Conservation (phyloP, 2,329 filamentous ascomycete genomes). For the Apiospora arundinis region DNA sequence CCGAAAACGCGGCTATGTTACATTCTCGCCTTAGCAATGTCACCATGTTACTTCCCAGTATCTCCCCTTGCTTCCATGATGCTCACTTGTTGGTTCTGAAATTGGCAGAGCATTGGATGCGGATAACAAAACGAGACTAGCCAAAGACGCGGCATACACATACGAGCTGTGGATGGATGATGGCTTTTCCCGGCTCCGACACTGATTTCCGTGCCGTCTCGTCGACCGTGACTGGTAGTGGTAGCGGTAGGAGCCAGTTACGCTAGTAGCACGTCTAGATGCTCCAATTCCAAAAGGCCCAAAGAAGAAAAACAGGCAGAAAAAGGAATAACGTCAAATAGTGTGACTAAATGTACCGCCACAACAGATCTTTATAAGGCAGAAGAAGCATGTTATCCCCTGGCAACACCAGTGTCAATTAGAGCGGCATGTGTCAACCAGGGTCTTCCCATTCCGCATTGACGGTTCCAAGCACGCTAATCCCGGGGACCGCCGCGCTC, state of each 20-base stretch:
- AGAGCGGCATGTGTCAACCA: background rate
- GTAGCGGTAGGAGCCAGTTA: background rate
- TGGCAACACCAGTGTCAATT: background rate
- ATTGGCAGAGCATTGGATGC: background rate
- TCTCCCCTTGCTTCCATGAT: background rate
- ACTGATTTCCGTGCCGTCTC: background rate
- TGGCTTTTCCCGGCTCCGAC: background rate
- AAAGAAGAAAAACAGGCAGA: background rate
- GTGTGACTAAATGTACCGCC: background rate
- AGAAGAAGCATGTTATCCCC: background rate
- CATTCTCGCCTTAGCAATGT: background rate
- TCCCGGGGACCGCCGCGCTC: background rate
- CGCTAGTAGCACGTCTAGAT: background rate
- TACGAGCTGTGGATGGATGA: background rate
- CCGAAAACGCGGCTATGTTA: background rate
- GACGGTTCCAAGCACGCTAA: background rate
- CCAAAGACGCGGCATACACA: background rate
- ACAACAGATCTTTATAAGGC: background rate
- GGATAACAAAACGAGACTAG: background rate
- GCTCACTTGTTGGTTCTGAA: background rate
- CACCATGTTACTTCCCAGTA: background rate
- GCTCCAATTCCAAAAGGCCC: background rate
- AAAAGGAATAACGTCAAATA: background rate
- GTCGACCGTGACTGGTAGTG: background rate
- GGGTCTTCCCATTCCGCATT: background rate